Evolutionary conservation across 2,329 filamentous ascomycete species (phyloP), one percentile per base, ranked within the genome.

Genomic region (Ophiostoma quercus): DNA sequence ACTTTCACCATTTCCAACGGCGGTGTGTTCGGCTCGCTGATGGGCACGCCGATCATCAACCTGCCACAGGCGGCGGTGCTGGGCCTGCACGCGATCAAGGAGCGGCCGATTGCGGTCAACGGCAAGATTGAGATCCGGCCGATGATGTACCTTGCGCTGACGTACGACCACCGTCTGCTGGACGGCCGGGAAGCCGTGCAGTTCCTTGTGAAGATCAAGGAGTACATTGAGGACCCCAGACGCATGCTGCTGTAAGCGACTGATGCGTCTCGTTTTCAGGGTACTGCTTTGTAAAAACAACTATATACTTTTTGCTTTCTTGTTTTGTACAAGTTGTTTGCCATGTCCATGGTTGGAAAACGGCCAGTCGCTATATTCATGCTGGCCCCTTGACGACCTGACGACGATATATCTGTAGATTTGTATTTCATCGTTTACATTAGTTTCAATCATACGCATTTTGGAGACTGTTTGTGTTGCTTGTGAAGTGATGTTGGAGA

Each of bases 91-190:
- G 93, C 94, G 66, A 97, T 97, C 81, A 99, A 99, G 84, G 93
- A 99, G 69, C 92, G 91, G 76, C 89, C 94, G 2, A 88, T 97
- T 68, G 94, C 87, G 34, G 84, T 98, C 72, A 93, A 98, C 77
- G 95, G 95, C 77, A 96, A 97, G 84, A 85, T 98, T 71, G 94
- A 97, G 80, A 92, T 97, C 75, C 88, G 95, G 74, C 95, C 95
- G n/a, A 98, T 99, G 93, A 99, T 99, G 95, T 98, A 97, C 80
- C 87, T 99, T 74, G 95, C 95, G 60, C 85, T 99, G 71, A 99
- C 95, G 16, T 99, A 99, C 78, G 95, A 99, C 79, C 95, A 99
- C 82, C 91, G 95, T 78, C 87, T 99, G 67, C 85, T 99, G 32
- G 95, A 98, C 79, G 95, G 95, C 67, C 88, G 94, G 78, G 94